Evolutionary conservation across 306 rosid species (phyloP), one percentile per base, ranked within the genome.

Genomic region (Vigna reflexopilosa): DNA sequence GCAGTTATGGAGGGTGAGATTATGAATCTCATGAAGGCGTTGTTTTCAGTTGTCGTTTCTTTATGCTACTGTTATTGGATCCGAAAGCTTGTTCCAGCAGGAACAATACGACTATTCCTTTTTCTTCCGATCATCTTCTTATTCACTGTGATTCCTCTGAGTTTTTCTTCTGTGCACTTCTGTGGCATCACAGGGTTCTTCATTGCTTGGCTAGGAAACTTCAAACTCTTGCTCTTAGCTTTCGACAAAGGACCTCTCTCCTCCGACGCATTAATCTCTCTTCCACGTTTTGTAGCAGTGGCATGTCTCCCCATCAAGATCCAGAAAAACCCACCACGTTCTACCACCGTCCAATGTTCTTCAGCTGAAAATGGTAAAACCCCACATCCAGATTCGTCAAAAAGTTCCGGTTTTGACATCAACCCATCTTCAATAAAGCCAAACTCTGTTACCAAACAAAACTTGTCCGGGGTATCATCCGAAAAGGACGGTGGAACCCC

Each of bases 261-360:
- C 20, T 83, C 86, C 10, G 49, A 36, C 66, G 20, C 52, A 90
- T 44, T 44, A 3, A 69, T 88, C 77, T 82, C 98, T 72, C 56
- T 86, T 4, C 14, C 62, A 24, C 91, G 79, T 64, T 93, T 93
- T 73, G 20, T 85, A 7, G 78, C 88, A 26, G n/a, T 90, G 4
- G 81, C 91, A 4, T 91, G 91, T 83, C 82, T 90, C 24, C 97
- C 97, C 64, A 90, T 91, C 82, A 89, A 89, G 75, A 86, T 88
- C 86, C 90, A 75, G 5, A 40, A 22, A 57, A 62, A 16, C 1
- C 44, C 36, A 19, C 30, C 48, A 44, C 4, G 4, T 11, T 1
- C 14, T 44, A 44, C 14, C 14, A 0, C 0, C 14, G 10, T 10
- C 48, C 4, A 9, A 44, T 44, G 3, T 9, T 11, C 49, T 44